Conservation (phyloP, 441 rosid species). For the Raphanus hybrid region DNA sequence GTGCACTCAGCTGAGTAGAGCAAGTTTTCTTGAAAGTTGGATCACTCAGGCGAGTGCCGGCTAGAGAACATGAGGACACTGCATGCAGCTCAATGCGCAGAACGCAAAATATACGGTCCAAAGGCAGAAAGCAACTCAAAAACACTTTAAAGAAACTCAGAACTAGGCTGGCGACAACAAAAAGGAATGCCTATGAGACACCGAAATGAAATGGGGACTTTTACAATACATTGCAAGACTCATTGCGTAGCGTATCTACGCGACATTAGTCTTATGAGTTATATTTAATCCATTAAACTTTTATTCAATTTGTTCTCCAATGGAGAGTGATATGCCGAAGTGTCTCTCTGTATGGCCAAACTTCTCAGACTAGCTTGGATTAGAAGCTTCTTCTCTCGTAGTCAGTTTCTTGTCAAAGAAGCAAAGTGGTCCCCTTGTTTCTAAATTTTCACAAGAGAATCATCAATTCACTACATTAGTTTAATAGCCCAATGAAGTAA, state of each 20-base stretch:
- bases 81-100: too few species aligned
- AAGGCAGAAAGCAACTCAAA: conserved; percentile 74
- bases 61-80: too few species aligned
- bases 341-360: background rate
- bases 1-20: too few species aligned
- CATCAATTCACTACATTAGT: background rate
- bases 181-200: conserved; percentile 50
- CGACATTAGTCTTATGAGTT: background rate
- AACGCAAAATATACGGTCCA: background rate
- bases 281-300: background rate
- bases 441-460: background rate
- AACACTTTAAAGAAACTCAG: conserved; percentile 41
- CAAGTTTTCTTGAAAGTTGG: too few species aligned
- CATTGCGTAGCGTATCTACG: background rate
- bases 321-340: background rate
- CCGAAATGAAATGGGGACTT: conserved; percentile 6
- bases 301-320: too few species aligned
- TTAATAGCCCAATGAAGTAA: background rate
- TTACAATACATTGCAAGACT: background rate
- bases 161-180: conserved; percentile 38
- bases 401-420: background rate
- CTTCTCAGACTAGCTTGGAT: background rate
- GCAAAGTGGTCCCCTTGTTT: background rate
- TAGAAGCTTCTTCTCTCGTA: background rate
- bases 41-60: too few species aligned